Percentiles rank a stretch among this genome's conserved stretches.
Evolutionary conservation across 1,284 basidiomycete genomes (phyloP).

Genomic region (Xanthoconium separans): DNA sequence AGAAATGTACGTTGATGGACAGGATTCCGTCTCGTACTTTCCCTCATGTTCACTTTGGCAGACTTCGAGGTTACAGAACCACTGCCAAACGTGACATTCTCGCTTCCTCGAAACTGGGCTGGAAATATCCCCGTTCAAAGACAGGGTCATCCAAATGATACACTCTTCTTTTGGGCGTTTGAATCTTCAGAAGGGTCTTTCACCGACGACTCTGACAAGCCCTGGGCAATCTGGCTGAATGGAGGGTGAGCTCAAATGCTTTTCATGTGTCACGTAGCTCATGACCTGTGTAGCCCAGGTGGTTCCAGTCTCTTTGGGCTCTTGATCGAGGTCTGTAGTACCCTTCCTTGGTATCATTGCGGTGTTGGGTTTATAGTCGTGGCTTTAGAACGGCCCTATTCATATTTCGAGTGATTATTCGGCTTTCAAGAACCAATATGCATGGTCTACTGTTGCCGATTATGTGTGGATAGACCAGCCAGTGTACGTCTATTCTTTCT

Average conservation of each 20-base stretch:
- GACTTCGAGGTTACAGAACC: neutral
- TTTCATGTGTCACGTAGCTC: neutral
- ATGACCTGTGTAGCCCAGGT: neutral
- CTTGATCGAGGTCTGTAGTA: neutral
- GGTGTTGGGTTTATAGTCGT: neutral
- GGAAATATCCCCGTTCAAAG: neutral
- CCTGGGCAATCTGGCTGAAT: neutral
- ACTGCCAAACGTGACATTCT: neutral
- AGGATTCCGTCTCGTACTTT: neutral
- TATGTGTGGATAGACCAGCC: slow-evolving; percentile 57
- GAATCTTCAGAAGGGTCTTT: neutral
- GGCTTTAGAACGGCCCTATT: neutral
- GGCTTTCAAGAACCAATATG: slow-evolving; percentile 48
- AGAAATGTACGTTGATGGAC: neutral
- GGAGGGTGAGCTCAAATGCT: neutral
- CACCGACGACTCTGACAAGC: neutral
- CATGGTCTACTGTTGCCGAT: slow-evolving; percentile 64
- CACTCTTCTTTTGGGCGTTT: neutral
- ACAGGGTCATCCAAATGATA: neutral
- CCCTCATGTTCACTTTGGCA: neutral
- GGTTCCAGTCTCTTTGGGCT: neutral
- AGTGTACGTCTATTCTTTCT: neutral
- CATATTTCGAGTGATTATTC: slow-evolving; percentile 41
- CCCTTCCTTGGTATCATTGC: neutral
- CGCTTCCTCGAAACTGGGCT: neutral